A percentile compares a stretch with the other conserved stretches of the same genome.
These are phyloP conservation scores for Tuber indicum DNA, from an alignment of 495 filamentous ascomycete species.

Conservation along the genomic window DNA sequence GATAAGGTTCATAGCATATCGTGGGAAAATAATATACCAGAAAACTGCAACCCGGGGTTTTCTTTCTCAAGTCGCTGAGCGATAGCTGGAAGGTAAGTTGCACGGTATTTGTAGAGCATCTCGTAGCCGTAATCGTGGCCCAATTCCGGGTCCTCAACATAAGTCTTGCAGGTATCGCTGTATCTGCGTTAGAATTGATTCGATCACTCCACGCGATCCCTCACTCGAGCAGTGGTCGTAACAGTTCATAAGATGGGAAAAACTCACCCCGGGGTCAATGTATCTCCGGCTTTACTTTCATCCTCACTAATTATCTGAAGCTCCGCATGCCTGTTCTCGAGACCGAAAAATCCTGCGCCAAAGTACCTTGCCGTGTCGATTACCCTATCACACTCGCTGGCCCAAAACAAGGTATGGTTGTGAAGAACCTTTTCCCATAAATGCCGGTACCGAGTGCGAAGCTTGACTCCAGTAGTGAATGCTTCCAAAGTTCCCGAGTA, in stretches of 20 bases:
- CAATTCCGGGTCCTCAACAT: conserved; percentile 46
- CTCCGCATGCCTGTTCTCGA: conserved; percentile 44
- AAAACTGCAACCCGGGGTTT: conserved; percentile 44
- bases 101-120: conserved; percentile 48
- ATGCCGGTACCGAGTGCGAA: conserved; percentile 52
- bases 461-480: conserved; percentile 54
- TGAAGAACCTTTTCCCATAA: conserved; percentile 43
- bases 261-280: conserved; percentile 51
- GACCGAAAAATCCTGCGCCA: conserved; percentile 52
- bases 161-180: conserved; percentile 52
- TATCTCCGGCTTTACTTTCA: conserved; percentile 49
- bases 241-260: background rate
- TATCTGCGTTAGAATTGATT: conserved; percentile 7
- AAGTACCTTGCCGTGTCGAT: conserved; percentile 56
- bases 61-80: conserved; percentile 46
- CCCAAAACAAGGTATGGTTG: conserved; percentile 48
- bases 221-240: background rate
- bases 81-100: conserved; percentile 50
- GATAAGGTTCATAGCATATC: conserved; percentile 16
- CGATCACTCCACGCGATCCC: background rate
- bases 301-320: conserved; percentile 53
- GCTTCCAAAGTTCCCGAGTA: conserved; percentile 53
- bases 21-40: background rate
- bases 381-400: conserved; percentile 53
- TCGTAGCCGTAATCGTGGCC: conserved; percentile 51